Conservation (phyloP, 768 basidiomycete species). For the Agaricus sinodeliciosus region DNA sequence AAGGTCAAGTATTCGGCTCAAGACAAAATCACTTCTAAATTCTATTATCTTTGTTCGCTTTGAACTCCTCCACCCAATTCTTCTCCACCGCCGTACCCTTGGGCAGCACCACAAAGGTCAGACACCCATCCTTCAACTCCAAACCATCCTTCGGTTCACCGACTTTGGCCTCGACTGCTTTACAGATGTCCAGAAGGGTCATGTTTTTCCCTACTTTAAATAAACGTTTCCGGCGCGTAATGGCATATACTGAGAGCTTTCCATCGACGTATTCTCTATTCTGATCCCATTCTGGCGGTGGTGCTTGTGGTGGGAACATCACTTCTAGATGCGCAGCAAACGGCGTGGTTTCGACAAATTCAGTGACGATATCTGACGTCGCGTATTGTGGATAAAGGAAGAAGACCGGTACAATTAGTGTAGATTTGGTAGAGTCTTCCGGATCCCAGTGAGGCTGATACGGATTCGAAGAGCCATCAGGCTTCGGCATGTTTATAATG, state of each 20-base stretch:
- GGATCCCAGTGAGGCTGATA: constrained; percentile 61
- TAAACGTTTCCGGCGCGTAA: constrained; percentile 67
- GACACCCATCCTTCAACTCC: constrained; percentile 75
- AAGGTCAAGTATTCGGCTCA: too few species aligned
- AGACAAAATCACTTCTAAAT: background rate
- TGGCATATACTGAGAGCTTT: constrained; percentile 75
- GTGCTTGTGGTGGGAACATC: constrained; percentile 76
- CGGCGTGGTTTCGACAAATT: constrained; percentile 80
- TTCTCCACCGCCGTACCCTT: constrained; percentile 64
- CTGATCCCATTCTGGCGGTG: constrained; percentile 71
- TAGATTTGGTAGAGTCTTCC: constrained; percentile 50
- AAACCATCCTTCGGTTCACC: constrained; percentile 68
- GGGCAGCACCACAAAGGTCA: constrained; percentile 74
- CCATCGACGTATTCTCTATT: constrained; percentile 57
- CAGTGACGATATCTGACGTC: constrained; percentile 82
- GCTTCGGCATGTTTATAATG: constrained; percentile 48
- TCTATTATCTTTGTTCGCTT: constrained; percentile 27
- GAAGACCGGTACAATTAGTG: constrained; percentile 80
- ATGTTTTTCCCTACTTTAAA: constrained; percentile 91
- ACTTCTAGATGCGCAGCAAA: constrained; percentile 69
- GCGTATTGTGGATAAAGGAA: constrained; percentile 90
- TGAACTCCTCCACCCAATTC: constrained; percentile 87
- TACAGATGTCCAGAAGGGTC: constrained; percentile 73
- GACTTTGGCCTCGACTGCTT: constrained; percentile 51
- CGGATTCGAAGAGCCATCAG: constrained; percentile 46